Conservation (phyloP, 441 rosid genomes). For the Cnidoscolus chayamansa region DNA sequence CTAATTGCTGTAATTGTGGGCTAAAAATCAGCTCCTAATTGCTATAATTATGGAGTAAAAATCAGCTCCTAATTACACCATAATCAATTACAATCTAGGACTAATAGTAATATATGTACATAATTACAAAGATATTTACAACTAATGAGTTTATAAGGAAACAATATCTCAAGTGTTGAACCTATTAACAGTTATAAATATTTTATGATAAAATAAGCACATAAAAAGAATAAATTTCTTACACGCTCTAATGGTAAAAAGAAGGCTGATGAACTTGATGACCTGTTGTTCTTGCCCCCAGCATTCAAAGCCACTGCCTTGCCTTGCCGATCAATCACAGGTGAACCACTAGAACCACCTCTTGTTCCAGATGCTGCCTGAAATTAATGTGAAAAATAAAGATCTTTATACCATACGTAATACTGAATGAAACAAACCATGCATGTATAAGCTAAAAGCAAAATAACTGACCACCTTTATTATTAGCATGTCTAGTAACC, state of each 20-base stretch:
- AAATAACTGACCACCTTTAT: not conserved
- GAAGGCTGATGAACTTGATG: slow-evolving; percentile 85
- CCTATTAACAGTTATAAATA: not conserved
- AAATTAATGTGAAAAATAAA: slow-evolving; percentile 7
- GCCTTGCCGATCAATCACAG: slow-evolving; percentile 95
- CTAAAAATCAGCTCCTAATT: no score
- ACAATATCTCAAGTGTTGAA: no score
- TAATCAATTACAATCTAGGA: no score
- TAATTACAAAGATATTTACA: no score
- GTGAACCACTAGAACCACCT: slow-evolving; percentile 99
- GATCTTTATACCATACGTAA: not conserved
- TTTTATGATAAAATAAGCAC: not conserved
- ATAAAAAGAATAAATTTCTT: slow-evolving; percentile 26
- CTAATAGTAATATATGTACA: no score
- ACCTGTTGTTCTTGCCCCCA: slow-evolving; percentile 55
- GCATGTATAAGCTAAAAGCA: not conserved
- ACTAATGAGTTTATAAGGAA: no score
- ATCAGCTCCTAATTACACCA: no score
- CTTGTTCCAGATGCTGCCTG: slow-evolving; percentile 98
- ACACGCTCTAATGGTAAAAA: slow-evolving; percentile 88
- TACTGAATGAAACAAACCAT: not conserved
- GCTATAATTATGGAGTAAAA: no score
- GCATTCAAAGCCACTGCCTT: slow-evolving; percentile 98
- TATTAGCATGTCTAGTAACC: not conserved
- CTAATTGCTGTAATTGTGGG: no score